Conservation (phyloP, 1,139 yeast species). For the Blastobotrys petasosporus region DNA sequence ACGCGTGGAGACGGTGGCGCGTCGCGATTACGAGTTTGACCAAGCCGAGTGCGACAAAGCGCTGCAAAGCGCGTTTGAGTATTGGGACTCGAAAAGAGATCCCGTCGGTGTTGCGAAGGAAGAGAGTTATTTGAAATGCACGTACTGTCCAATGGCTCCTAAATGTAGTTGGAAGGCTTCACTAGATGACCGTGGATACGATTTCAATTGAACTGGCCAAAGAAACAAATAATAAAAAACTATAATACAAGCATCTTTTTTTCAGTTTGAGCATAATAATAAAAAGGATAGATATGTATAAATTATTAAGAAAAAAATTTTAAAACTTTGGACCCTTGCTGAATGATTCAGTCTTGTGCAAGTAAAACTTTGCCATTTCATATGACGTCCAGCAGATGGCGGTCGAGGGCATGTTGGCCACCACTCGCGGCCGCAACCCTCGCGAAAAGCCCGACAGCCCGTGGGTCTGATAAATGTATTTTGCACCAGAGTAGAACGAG, state of each 20-base stretch:
- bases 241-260: constrained; percentile 1
- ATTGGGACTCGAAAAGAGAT: constrained; percentile 26
- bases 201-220: neutral
- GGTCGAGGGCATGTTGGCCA: constrained; percentile 92
- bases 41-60: constrained; percentile 17
- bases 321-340: neutral
- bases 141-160: constrained; percentile 18
- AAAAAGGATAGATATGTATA: too few species aligned
- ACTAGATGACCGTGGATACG: constrained; percentile 1
- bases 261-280: too few species aligned
- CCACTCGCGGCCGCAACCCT: constrained; percentile 87
- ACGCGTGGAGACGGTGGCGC: constrained; percentile 15
- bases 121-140: constrained; percentile 21
- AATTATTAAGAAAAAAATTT: neutral
- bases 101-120: constrained; percentile 26
- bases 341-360: constrained; percentile 22
- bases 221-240: neutral
- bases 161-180: constrained; percentile 23
- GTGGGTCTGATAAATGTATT: constrained; percentile 56
- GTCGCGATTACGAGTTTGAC: constrained; percentile 20
- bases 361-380: constrained; percentile 87
- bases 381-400: constrained; percentile 98
- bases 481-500: constrained; percentile 69
- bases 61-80: constrained; percentile 23
- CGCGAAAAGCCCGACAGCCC: constrained; percentile 71